phyloP scores from a whole-genome alignment of 2,329 filamentous ascomycete species.

The Paraphoma sp. region DNA sequence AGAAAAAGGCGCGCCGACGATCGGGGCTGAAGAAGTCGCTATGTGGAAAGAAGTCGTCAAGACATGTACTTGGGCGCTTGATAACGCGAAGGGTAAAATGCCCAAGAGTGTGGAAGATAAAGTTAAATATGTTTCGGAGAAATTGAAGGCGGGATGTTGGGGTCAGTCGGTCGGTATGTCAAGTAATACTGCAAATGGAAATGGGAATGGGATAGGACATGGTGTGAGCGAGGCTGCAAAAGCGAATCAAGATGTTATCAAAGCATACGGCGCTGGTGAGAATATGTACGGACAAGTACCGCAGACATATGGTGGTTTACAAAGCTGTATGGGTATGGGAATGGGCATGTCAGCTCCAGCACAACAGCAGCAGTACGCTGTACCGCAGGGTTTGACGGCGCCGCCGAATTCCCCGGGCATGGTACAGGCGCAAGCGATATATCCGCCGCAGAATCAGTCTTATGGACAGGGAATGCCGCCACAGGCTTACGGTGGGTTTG shows the following conservation, averaged over 20 bases:
- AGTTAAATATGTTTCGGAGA: slow-evolving; percentile 31
- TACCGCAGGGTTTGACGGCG: background rate
- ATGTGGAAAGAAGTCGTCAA: slow-evolving; percentile 34
- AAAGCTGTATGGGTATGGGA: slow-evolving; percentile 1
- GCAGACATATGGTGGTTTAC: slow-evolving; percentile 2
- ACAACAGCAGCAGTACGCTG: background rate
- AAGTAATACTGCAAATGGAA: background rate
- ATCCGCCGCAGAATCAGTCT: background rate
- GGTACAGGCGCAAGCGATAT: slow-evolving; percentile 1
- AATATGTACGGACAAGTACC: slow-evolving; percentile 2
- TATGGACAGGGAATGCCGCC: background rate
- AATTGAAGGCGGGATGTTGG: slow-evolving; percentile 32
- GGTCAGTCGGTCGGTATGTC: slow-evolving; percentile 16
- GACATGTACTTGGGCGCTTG: slow-evolving; percentile 34
- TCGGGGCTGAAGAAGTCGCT: slow-evolving; percentile 19
- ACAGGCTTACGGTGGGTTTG: background rate
- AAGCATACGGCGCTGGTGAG: slow-evolving; percentile 1
- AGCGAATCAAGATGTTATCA: slow-evolving; percentile 1
- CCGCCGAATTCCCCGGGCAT: background rate
- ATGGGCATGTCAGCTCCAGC: background rate
- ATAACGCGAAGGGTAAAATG: slow-evolving; percentile 31
- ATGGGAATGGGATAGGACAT: background rate
- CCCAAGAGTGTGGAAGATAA: slow-evolving; percentile 33
- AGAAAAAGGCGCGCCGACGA: slow-evolving; percentile 26
- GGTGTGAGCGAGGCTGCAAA: background rate